Conservation (phyloP, 169 alveolate species). For the Plasmodium berghei region DNA sequence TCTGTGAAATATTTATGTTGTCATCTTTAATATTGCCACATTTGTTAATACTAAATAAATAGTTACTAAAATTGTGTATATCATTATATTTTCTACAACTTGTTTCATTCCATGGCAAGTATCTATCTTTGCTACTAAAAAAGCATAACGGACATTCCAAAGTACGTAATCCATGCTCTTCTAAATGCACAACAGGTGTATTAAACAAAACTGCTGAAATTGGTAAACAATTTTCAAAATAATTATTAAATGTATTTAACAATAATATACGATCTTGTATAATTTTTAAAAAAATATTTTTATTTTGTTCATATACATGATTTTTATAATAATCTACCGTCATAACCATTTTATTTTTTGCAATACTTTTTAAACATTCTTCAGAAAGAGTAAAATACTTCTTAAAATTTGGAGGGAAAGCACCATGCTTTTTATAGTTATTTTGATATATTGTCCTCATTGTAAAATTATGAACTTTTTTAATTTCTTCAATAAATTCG, state of each 20-base stretch:
- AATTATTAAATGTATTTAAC: slow-evolving; percentile 49
- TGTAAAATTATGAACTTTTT: slow-evolving; percentile 71
- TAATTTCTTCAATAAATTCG: slow-evolving; percentile 72
- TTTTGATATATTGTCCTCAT: slow-evolving; percentile 65
- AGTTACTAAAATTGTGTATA: neutral
- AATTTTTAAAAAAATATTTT: slow-evolving; percentile 40
- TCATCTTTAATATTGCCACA: neutral
- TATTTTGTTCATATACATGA: slow-evolving; percentile 46
- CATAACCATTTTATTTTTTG: slow-evolving; percentile 75
- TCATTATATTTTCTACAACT: neutral
- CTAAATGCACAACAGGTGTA: slow-evolving; percentile 60
- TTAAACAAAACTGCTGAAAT: slow-evolving; percentile 63
- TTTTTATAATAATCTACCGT: slow-evolving; percentile 63
- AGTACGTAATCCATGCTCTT: slow-evolving; percentile 72
- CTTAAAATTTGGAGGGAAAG: slow-evolving; percentile 68
- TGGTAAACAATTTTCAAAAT: slow-evolving; percentile 71
- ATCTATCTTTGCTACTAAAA: slow-evolving; percentile 30
- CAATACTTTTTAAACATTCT: slow-evolving; percentile 34
- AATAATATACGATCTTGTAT: slow-evolving; percentile 73
- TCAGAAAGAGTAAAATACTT: slow-evolving; percentile 68
- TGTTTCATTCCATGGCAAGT: slow-evolving; percentile 45
- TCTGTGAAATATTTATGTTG: neutral
- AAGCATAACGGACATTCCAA: slow-evolving; percentile 74
- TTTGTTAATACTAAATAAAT: neutral
- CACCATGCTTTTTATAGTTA: slow-evolving; percentile 57